These are phyloP conservation scores for Hymenoscyphus fraxineus DNA, from an alignment of 2,329 filamentous ascomycete species.

Conservation along the genomic window DNA sequence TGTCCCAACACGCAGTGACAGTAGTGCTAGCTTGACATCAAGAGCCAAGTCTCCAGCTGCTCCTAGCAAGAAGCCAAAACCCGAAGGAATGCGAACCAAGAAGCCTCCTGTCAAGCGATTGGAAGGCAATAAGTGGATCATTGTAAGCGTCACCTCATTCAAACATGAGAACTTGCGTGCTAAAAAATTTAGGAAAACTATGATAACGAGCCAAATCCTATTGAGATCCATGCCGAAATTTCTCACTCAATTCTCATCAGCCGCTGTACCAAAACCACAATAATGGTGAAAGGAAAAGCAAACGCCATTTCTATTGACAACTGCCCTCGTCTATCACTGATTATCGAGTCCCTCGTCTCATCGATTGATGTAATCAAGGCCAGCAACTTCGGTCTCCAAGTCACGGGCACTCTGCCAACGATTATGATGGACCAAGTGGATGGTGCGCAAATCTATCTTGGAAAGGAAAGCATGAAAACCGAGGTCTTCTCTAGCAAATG, in stretches of 20 bases:
- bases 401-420: constrained; percentile 80
- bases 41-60: constrained; percentile 81
- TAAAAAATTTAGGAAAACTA: constrained; percentile 71
- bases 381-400: constrained; percentile 89
- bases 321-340: constrained; percentile 74
- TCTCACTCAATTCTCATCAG: constrained; percentile 89
- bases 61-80: constrained; percentile 85
- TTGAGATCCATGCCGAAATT: constrained; percentile 78
- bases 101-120: constrained; percentile 77
- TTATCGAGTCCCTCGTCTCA: constrained; percentile 85
- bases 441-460: constrained; percentile 80
- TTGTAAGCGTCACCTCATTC: constrained; percentile 48
- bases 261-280: constrained; percentile 84
- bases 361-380: constrained; percentile 95
- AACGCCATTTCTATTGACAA: constrained; percentile 98
- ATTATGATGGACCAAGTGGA: constrained; percentile 92
- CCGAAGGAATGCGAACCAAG: constrained; percentile 78
- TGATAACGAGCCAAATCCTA: constrained; percentile 67
- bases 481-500: constrained; percentile 91
- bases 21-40: constrained; percentile 48
- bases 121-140: constrained; percentile 88
- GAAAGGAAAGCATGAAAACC: constrained; percentile 70
- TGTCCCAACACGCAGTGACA: constrained; percentile 57
- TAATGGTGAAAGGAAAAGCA: constrained; percentile 87
- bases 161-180: not conserved